A percentile compares a stretch with the other conserved stretches of the same genome.
These are phyloP conservation scores for Dacryopinax primogenitus DNA, from an alignment of 768 basidiomycete genomes.

Conservation along the genomic window DNA sequence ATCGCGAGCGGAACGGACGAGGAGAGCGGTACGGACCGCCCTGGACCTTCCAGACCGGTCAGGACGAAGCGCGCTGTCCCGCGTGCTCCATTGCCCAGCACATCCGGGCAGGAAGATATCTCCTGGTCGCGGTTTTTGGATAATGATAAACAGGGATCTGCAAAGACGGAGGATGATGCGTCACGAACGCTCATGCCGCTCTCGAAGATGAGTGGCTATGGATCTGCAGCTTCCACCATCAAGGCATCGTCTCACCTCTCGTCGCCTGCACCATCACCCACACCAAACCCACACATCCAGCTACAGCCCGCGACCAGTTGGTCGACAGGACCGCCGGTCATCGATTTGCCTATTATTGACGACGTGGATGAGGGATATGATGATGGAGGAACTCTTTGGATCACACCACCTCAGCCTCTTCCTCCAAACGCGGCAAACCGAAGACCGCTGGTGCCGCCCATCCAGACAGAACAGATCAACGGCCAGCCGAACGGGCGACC, in stretches of 20 bases:
- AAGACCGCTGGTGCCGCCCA: neutral
- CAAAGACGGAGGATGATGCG: neutral
- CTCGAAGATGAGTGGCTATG: neutral
- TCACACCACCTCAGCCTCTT: slow-evolving; percentile 1
- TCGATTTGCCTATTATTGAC: neutral
- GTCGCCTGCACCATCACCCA: neutral
- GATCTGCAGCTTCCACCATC: neutral
- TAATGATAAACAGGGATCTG: neutral
- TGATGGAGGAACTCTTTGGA: neutral
- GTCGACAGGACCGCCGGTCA: neutral
- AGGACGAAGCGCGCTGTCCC: neutral
- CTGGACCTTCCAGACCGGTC: neutral
- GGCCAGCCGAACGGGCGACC: neutral
- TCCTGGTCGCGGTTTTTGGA: neutral
- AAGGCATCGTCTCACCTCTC: neutral
- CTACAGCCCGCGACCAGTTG: neutral
- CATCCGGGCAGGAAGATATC: neutral
- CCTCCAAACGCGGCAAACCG: neutral
- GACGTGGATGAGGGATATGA: neutral
- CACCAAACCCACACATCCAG: neutral
- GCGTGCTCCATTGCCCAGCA: neutral
- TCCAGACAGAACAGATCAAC: slow-evolving; percentile 1
- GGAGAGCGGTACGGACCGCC: neutral
- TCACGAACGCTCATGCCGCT: neutral
- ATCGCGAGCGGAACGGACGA: slow-evolving; percentile 2